Conservation (phyloP, 2,329 filamentous ascomycete species). For the Rhynchosporium agropyri region DNA sequence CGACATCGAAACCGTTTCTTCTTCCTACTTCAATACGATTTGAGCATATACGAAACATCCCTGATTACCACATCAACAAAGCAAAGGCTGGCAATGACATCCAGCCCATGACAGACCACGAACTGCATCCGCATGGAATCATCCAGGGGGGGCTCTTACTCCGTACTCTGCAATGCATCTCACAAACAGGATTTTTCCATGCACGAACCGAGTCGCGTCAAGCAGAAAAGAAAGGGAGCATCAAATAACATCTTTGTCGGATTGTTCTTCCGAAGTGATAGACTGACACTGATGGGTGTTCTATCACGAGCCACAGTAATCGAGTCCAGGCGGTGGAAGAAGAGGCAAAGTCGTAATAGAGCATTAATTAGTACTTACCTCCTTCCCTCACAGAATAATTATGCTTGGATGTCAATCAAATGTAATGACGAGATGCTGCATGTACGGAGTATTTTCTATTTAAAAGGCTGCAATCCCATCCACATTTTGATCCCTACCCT, state of each 20-base stretch:
- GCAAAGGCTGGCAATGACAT: conserved; percentile 13
- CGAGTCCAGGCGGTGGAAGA: not conserved
- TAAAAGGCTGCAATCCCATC: conserved; percentile 3
- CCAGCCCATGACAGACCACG: not conserved
- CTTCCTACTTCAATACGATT: not conserved
- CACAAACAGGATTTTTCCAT: conserved; percentile 2
- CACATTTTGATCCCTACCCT: not conserved
- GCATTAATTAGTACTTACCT: not conserved
- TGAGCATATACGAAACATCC: no score
- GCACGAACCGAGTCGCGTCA: conserved; percentile 20
- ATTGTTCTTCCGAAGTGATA: not conserved
- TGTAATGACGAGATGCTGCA: conserved; percentile 18
- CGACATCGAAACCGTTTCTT: conserved; percentile 19
- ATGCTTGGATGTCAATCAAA: conserved; percentile 4
- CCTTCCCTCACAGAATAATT: not conserved
- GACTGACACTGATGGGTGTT: not conserved
- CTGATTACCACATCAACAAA: conserved; percentile 19
- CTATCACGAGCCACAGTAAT: not conserved
- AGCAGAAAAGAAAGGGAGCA: not conserved
- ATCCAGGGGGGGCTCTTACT: conserved; percentile 4
- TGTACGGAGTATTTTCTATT: conserved; percentile 12
- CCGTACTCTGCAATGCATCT: conserved; percentile 17
- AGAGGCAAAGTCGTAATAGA: conserved; percentile 3
- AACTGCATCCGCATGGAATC: conserved; percentile 14
- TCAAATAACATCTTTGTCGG: conserved; percentile 5